Evolutionary conservation across 106 monocot species (phyloP), one percentile per base, ranked within the genome.

Genomic region (Gastrodia elata): DNA sequence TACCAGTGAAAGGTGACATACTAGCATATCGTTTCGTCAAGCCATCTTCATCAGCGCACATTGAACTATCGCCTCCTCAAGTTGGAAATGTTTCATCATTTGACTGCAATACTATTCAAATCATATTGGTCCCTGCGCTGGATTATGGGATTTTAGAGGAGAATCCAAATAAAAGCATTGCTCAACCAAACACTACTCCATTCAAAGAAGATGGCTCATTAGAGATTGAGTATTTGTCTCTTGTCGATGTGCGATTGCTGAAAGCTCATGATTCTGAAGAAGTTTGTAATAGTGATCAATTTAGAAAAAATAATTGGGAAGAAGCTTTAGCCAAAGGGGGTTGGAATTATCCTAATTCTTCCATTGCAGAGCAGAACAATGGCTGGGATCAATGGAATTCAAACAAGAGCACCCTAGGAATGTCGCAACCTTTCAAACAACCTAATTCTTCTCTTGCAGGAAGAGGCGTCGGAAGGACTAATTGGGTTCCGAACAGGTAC

Each of bases 131-230:
- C n/a, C 88, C 83, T 52, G 82, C 89, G 18, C 83, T 77, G 8
- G 88, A 77, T 20, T 82, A 86, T 74, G 91, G 86, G 26, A 73
- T 93, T n/a, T 42, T 61, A 9, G 73, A 75, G 2, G 78, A 83
- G 64, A 35, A 77, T 37, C 68, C 70, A 39, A 57, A 56, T 26
- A 77, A 58, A 25, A 32, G 78, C 80, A 24, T 80, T 81, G 67
- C 11, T 6, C 37, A 67, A 67, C 16, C 18, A 38, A 38, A 20
- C 42, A 56, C 36, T n/a, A 84, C 84, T 39, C 65, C 74, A 15
- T 97, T 91, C 59, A 87, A 86, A 38, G 90, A 98, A 73, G 93
- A 98, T 81, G 93, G 85, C 28, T 83, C 93, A 26, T 84, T 98
- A 68, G 91, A 93, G 93, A 85, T 91, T 69, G 87, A 88, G 33